These are phyloP conservation scores for Proliferodiscus dingleyae DNA, from an alignment of 2,329 filamentous ascomycete species.

Conservation along the genomic window DNA sequence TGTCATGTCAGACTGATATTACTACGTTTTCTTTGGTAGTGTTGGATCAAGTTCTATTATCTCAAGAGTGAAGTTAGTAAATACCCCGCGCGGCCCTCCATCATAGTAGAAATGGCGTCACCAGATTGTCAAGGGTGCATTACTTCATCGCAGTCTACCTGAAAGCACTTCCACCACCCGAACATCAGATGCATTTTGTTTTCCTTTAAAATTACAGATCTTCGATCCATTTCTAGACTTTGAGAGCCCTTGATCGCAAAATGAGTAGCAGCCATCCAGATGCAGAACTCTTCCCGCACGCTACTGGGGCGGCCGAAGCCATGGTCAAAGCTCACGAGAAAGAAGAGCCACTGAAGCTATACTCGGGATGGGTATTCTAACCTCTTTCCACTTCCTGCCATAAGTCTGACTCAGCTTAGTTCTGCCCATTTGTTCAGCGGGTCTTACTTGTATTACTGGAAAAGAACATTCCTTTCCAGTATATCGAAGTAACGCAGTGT, in stretches of 20 bases:
- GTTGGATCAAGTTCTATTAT: no score
- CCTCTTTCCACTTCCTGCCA: neutral
- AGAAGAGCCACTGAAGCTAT: conserved; percentile 57
- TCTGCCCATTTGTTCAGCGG: conserved; percentile 63
- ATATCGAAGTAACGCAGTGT: conserved; percentile 73
- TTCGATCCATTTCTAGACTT: no score
- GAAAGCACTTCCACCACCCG: neutral
- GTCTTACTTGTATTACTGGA: conserved; percentile 69
- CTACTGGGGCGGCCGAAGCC: conserved; percentile 45
- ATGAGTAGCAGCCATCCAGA: conserved; percentile 20
- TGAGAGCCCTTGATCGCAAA: no score
- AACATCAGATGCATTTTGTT: neutral
- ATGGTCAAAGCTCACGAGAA: conserved; percentile 42
- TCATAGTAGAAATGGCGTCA: no score
- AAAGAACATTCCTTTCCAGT: conserved; percentile 69
- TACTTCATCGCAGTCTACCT: no score
- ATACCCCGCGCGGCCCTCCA: no score
- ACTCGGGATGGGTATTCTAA: conserved; percentile 62
- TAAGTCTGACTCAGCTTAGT: conserved; percentile 6
- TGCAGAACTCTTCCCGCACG: conserved; percentile 35
- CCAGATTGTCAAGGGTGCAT: no score
- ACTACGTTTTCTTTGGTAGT: no score
- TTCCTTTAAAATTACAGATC: neutral
- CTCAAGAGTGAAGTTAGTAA: no score
- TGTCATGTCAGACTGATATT: no score